Base-by-base conservation (phyloP, 805 yeast genomes). In the Sugiyamaella smithiae region DNA sequence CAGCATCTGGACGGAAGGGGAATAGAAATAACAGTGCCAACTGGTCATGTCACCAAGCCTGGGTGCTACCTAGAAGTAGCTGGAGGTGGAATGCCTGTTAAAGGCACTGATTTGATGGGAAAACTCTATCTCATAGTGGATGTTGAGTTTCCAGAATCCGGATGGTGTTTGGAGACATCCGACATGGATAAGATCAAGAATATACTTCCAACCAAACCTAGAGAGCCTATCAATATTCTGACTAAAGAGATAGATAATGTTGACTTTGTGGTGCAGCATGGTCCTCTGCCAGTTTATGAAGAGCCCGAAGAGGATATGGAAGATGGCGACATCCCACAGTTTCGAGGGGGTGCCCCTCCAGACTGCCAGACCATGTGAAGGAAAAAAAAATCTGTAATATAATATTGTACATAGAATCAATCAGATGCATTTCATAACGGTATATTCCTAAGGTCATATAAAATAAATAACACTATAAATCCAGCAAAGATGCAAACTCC, bases 61-160 rank as follows among this genome's bases (percentile, higher is more conserved):
- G 84, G 85, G 6, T 87, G 88, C 54, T 75, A 69, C 48, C 64
- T 90, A 28, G 73, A 80, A 51, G 69, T 90, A 9, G 66, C 73
- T 33, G 76, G 77, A 36, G 96, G 88, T 64, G 97, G 97, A 4
- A 88, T 91, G 95, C 96, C 96, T 0, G 59, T 77, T 4, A 67
- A 69, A 50, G 50, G 67, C n/a, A 49, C 38, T 43, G 74, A 54
- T 32, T 59, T 57, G 45, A 69, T 69, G 38, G 97, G 97, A 22
- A 86, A 86, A 63, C 68, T 89, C 54, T 88, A 80, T 59, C 71
- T 89, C 14, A 77, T 74, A 45, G 65, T 87, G n/a, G 78, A 78
- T 17, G 80, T 90, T 45, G 88, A 82, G 57, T 89, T 90, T 64
- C 97, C 97, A 1, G 73, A 74, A 29, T 95, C 88, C 65, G 78